Base-by-base conservation (phyloP, 768 basidiomycete species). In the Suillus ampliporus region DNA sequence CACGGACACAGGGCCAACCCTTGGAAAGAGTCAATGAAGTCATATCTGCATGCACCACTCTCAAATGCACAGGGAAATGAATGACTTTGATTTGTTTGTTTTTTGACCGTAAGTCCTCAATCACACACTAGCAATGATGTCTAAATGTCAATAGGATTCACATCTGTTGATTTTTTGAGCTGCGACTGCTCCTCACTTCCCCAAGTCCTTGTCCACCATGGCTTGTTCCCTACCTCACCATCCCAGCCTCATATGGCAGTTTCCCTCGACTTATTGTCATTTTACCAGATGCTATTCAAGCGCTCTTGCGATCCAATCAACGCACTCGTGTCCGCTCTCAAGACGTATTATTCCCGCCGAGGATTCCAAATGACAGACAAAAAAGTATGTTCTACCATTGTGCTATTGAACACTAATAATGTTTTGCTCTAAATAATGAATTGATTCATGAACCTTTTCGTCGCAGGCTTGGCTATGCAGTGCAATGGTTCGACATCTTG, bases 231-330 rank as follows among this genome's bases (percentile, higher is more conserved):
- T 1, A 74, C 28, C 7, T 71, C 44, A 64, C 78, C 38, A 0
- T 57, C 62, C 6, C 64, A 67, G 35, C 67, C 72, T 1, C 53
- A 54, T 2, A 62, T 69, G 48, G 66, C 64, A 0, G 61, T 72
- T 14, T 73, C 71, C 0, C 64, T 78, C 3, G 69, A 76, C 6
- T 64, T 79, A 1, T 61, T 79, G 0, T 63, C 74, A 1, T 78
- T 79, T 57, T 79, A 78, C 58, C 60, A 48, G 1, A 68, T 73
- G 2, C 62, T 79, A 1, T 81, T 80, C 46, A 73, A 80, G 59
- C 64, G 69, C 0, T 78, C 79, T 0, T 79, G 77, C 21, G 72
- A 81, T 59, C 23, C 58, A 56, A 64, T 68, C 61, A 51, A 76
- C 58, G 21, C 21, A 5, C 21, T 56, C 11, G 54, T 61, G 2